Evolutionary conservation across 73 alveolate genomes (phyloP).

Genomic region (Paramecium bursaria): DNA sequence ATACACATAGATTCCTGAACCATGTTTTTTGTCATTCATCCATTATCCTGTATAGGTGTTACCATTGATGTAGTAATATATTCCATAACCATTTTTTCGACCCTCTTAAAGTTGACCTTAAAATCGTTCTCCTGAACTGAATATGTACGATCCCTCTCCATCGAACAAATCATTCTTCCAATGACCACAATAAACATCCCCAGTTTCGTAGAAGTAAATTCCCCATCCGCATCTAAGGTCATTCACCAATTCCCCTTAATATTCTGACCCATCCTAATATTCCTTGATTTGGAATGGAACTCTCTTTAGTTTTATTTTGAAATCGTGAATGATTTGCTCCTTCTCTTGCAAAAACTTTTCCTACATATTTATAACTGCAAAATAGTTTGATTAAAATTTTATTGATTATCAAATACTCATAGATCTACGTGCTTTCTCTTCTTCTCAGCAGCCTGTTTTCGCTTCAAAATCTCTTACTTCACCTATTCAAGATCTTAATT

Average conservation of each 20-base stretch:
- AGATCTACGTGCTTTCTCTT: no score
- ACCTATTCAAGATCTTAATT: no score
- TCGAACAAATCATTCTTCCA: slow-evolving; percentile 68
- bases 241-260: slow-evolving; percentile 59
- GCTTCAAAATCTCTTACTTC: no score
- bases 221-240: slow-evolving; percentile 67
- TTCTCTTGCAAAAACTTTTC: slow-evolving; percentile 53
- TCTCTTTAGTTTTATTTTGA: slow-evolving; percentile 17
- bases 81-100: slow-evolving; percentile 63
- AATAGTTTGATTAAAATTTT: no score
- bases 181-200: slow-evolving; percentile 72
- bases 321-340: slow-evolving; percentile 34
- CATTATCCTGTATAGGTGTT: slow-evolving; percentile 65
- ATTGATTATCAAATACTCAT: no score
- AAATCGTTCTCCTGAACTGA: slow-evolving; percentile 68
- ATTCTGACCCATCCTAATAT: slow-evolving; percentile 66
- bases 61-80: slow-evolving; percentile 62
- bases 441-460: no score
- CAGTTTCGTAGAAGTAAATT: slow-evolving; percentile 62
- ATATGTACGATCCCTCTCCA: slow-evolving; percentile 70
- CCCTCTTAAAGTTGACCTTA: slow-evolving; percentile 68
- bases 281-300: slow-evolving; percentile 20
- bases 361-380: neutral
- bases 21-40: slow-evolving; percentile 67
- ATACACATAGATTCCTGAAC: slow-evolving; percentile 61